Percentiles rank a stretch among this genome's conserved stretches.
These are phyloP conservation scores for Diplodia mutila DNA, from an alignment of 2,329 filamentous ascomycete species.

Conservation along the genomic window DNA sequence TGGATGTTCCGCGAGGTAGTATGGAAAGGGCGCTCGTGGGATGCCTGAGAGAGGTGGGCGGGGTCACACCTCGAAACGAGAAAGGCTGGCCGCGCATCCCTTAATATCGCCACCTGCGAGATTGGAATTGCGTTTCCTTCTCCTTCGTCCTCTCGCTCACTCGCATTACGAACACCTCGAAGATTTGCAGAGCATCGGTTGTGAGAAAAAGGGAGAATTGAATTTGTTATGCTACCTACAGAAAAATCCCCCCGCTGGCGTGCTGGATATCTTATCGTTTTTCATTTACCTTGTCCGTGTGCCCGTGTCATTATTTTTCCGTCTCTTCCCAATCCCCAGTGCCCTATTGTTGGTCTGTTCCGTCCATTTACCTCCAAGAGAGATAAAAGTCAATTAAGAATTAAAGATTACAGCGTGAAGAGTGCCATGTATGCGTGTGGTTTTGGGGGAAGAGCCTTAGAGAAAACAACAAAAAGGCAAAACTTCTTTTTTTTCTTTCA, in stretches of 20 bases:
- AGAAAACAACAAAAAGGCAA: constrained; percentile 1
- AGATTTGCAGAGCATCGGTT: no score
- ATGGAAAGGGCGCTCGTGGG: no score
- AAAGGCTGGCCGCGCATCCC: no score
- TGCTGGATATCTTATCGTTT: not conserved
- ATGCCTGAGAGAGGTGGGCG: no score
- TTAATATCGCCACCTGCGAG: no score
- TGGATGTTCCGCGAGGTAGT: no score
- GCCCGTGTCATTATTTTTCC: not conserved
- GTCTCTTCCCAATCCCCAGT: not conserved
- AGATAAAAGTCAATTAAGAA: not conserved
- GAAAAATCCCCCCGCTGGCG: not conserved
- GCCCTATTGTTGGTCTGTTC: not conserved
- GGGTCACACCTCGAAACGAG: no score
- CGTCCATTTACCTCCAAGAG: not conserved
- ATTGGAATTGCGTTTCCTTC: no score
- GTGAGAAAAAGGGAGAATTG: no score
- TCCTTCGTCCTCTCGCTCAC: no score
- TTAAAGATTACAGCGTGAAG: constrained; percentile 2
- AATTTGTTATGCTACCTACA: no score
- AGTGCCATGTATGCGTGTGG: not conserved
- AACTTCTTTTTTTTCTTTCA: constrained; percentile 16
- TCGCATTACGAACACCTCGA: no score
- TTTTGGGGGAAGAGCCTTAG: not conserved
- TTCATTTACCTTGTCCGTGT: not conserved